phyloP scores from a whole-genome alignment of 805 yeast species.

The Starmerella tilneyi region DNA sequence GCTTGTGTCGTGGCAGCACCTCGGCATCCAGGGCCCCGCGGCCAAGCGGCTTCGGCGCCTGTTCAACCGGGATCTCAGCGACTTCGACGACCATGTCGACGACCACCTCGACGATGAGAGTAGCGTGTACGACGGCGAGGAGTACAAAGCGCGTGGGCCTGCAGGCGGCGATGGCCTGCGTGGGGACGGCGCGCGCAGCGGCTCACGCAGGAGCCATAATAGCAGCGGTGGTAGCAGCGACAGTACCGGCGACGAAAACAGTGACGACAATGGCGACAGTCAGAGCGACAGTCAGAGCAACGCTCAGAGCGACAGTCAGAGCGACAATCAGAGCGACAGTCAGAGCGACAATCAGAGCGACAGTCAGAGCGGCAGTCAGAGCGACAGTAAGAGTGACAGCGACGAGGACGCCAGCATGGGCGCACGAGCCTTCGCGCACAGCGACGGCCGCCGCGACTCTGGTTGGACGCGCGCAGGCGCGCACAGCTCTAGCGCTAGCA shows the following conservation, averaged over 20 bases:
- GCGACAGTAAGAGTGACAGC: too few species aligned
- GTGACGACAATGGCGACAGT: background rate
- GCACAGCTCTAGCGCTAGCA: too few species aligned
- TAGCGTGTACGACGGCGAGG: background rate
- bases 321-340: background rate
- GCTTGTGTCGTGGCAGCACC: conserved; percentile 12
- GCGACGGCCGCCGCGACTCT: too few species aligned
- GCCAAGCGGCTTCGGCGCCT: conserved; percentile 10
- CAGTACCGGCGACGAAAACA: background rate
- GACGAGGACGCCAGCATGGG: too few species aligned
- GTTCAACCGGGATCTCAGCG: conserved; percentile 14
- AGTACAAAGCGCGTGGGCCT: too few species aligned
- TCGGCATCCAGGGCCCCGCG: conserved; percentile 17
- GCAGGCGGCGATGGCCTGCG: too few species aligned
- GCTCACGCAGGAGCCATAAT: background rate
- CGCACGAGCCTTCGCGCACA: too few species aligned
- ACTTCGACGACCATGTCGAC: background rate
- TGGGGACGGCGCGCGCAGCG: too few species aligned
- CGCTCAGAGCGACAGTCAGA: background rate
- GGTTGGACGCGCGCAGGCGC: too few species aligned
- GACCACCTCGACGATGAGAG: background rate
- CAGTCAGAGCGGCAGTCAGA: too few species aligned
- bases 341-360: too few species aligned
- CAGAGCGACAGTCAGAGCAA: background rate
- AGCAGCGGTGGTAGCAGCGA: background rate